Evolutionary conservation across 768 basidiomycete species (phyloP).

Genomic region (Austroboletus festivus): DNA sequence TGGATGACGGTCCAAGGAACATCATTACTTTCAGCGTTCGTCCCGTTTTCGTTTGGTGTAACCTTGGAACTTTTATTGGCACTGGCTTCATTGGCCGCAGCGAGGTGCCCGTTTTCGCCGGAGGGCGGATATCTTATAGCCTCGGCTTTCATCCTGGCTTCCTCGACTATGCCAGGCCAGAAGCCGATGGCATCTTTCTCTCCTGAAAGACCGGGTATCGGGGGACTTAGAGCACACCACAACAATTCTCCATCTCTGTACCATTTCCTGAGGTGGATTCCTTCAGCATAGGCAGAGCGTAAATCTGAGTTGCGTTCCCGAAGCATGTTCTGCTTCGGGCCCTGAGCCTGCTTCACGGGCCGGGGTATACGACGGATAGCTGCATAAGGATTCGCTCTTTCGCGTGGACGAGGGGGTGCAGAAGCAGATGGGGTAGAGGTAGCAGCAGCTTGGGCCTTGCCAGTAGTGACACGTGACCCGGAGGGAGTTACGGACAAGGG

Average conservation of each 20-base stretch:
- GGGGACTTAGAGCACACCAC: slow-evolving; percentile 58
- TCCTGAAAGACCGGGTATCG: slow-evolving; percentile 42
- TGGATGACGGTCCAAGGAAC: slow-evolving; percentile 61
- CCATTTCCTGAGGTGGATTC: slow-evolving; percentile 51
- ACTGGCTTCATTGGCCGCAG: slow-evolving; percentile 9
- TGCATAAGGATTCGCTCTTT: slow-evolving; percentile 37
- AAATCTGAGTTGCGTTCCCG: slow-evolving; percentile 66
- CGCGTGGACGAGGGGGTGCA: slow-evolving; percentile 11
- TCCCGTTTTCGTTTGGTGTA: slow-evolving; percentile 9
- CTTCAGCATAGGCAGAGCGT: slow-evolving; percentile 49
- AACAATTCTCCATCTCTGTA: slow-evolving; percentile 68
- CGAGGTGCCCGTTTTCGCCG: not conserved
- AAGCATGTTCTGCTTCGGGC: slow-evolving; percentile 48
- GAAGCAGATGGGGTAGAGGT: slow-evolving; percentile 18
- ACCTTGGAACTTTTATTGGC: not conserved
- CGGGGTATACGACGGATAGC: slow-evolving; percentile 39
- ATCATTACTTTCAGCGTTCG: slow-evolving; percentile 13
- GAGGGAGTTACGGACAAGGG: slow-evolving; percentile 29
- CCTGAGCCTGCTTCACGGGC: slow-evolving; percentile 31
- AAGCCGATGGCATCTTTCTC: slow-evolving; percentile 50
- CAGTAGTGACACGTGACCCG: slow-evolving; percentile 12
- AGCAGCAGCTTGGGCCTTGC: slow-evolving; percentile 7
- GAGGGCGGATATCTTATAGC: slow-evolving; percentile 32
- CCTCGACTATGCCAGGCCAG: slow-evolving; percentile 74
- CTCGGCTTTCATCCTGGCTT: slow-evolving; percentile 47